Evolutionary conservation across 1,139 yeast species (phyloP).

Genomic region (Zygosaccharomyces sapae): DNA sequence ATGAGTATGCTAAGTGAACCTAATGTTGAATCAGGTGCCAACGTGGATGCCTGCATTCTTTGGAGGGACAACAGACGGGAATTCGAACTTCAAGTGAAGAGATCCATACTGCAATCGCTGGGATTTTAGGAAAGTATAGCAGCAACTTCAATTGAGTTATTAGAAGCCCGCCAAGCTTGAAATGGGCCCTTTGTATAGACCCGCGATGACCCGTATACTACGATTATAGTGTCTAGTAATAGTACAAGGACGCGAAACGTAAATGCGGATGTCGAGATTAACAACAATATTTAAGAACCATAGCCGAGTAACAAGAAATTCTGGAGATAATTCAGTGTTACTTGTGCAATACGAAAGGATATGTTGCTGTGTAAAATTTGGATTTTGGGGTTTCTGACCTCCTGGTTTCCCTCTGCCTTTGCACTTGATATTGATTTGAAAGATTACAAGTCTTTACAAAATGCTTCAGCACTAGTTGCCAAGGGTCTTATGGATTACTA

Average conservation of each 20-base stretch:
- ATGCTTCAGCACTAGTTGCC: slow-evolving; percentile 57
- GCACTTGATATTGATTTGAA: slow-evolving; percentile 40
- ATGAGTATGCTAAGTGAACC: slow-evolving; percentile 97
- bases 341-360: not conserved
- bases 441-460: slow-evolving; percentile 39
- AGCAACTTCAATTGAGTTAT: not conserved
- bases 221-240: slow-evolving; percentile 3
- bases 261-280: not conserved
- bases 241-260: slow-evolving; percentile 7
- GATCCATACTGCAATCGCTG: slow-evolving; percentile 29
- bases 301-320: not conserved
- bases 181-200: not conserved
- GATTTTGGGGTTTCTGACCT: slow-evolving; percentile 4
- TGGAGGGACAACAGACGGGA: slow-evolving; percentile 81
- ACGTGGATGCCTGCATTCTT: slow-evolving; percentile 90
- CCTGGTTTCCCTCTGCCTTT: slow-evolving; percentile 7
- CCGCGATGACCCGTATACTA: slow-evolving; percentile 4
- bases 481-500: slow-evolving; percentile 82
- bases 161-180: not conserved
- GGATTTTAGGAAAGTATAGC: slow-evolving; percentile 24
- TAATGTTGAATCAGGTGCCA: slow-evolving; percentile 93
- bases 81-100: slow-evolving; percentile 58
- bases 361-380: slow-evolving; percentile 1
- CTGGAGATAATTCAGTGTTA: not conserved
- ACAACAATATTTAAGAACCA: not conserved